These are phyloP conservation scores for Echites panduratus DNA, from an alignment of 257 asterid species.

Conservation along the genomic window DNA sequence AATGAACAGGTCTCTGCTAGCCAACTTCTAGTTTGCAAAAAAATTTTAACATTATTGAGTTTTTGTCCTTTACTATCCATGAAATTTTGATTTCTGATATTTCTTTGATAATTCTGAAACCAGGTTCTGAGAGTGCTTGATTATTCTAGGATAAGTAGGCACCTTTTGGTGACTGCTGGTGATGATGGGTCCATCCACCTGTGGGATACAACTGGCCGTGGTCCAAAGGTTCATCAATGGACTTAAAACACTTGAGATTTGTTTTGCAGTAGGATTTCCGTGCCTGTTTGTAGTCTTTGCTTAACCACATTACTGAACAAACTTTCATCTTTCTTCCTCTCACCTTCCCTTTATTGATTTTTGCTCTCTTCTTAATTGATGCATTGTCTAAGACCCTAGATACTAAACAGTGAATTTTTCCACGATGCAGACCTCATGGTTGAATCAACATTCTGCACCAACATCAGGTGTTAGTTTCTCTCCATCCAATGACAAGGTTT, in stretches of 20 bases:
- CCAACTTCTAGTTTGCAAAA: too few relatives aligned
- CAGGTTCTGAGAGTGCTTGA: slow-evolving; percentile 96
- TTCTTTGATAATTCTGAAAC: slow-evolving; percentile 32
- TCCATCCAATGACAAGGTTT: slow-evolving; percentile 95
- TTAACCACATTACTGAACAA: background rate
- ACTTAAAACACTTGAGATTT: slow-evolving; percentile 17
- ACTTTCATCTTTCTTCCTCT: background rate
- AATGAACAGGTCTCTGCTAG: slow-evolving; percentile 67
- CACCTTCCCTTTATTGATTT: background rate
- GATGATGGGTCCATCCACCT: slow-evolving; percentile 97
- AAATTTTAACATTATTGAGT: too few relatives aligned
- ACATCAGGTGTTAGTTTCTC: slow-evolving; percentile 91
- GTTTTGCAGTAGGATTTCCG: background rate
- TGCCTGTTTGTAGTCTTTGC: background rate
- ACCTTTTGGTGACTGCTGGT: slow-evolving; percentile 94
- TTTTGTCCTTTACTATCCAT: slow-evolving; percentile 15
- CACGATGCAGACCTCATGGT: slow-evolving; percentile 74
- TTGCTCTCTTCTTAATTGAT: background rate
- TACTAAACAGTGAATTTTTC: background rate
- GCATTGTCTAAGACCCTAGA: background rate
- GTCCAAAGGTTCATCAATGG: slow-evolving; percentile 63
- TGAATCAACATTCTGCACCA: slow-evolving; percentile 97
- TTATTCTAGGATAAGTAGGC: slow-evolving; percentile 92
- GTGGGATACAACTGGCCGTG: slow-evolving; percentile 98
- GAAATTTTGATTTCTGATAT: slow-evolving; percentile 24